Base-by-base conservation (phyloP, 306 rosid species). In the Prunus kanzakura region DNA sequence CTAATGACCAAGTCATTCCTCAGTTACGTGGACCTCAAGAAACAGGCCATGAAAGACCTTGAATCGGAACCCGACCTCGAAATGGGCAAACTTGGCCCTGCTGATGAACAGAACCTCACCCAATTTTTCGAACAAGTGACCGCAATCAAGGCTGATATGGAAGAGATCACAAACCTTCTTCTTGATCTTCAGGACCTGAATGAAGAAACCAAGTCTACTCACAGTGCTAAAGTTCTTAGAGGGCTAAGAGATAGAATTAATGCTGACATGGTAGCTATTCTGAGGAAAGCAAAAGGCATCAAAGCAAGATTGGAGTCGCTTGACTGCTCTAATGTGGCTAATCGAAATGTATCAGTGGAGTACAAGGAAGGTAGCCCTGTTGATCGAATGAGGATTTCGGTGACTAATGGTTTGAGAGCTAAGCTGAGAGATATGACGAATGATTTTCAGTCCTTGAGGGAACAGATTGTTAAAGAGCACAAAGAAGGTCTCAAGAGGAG, bases 311-410 rank as follows among this genome's bases (percentile, higher is more conserved):
- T 78, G 27, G 77, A 63, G 73, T 49, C 23, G 0, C 72, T 78
- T 35, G 82, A 78, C 54, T 47, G 15, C 9, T 71, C 67, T 58
- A 78, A 71, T 23, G 19, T 72, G 19, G 71, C 72, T 15, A 78
- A 78, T 64, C 72, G 77, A 23, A 56, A 6, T 6, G 64, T 5
- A 20, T 62, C 41, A 0, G 23, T 14, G 12, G 51, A 14, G 10
- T 71, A 71, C 65, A 78, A 63, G 68, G 82, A 78, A 71, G 82
- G 76, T 23, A 71, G 77, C 72, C 72, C 77, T 2, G 72, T 78
- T 71, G 71, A 78, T 52, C 63, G 77, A 64, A 78, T 74, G 52
- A 71, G 82, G 69, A 64, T 78, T 35, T 62, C 82, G 0, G 82
- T 78, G 22, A 71, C 77, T 3, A 64, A 67, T 72, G 82, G 82